A percentile compares a stretch with the other conserved stretches of the same genome.
Conservation (phyloP, 176 grass and related monocot species). For the Aegilops longissima region DNA sequence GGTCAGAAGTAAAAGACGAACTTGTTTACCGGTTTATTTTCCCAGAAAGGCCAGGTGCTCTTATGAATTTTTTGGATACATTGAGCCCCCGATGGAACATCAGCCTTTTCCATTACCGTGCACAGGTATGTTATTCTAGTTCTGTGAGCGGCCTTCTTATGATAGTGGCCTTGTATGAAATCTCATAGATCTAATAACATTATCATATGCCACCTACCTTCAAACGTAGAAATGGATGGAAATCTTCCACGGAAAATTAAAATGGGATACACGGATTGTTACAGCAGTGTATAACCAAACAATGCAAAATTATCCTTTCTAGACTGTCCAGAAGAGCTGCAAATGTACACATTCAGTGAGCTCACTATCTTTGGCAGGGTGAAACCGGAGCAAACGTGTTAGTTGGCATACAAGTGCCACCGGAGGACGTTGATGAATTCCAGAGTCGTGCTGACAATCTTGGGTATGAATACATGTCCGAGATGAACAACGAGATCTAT, state of each 20-base stretch:
- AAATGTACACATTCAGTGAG: neutral
- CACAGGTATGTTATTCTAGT: constrained; percentile 50
- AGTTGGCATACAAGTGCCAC: constrained; percentile 86
- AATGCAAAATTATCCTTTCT: neutral
- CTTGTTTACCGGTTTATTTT: constrained; percentile 93
- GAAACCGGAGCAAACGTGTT: constrained; percentile 83
- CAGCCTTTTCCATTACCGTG: constrained; percentile 95
- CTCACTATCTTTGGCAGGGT: constrained; percentile 52
- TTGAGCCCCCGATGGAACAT: constrained; percentile 95
- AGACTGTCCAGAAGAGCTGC: neutral
- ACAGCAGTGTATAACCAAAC: neutral
- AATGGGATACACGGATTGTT: neutral
- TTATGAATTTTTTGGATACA: constrained; percentile 85
- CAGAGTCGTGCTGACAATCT: constrained; percentile 45
- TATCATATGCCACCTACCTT: neutral
- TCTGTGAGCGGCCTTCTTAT: neutral
- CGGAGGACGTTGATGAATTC: constrained; percentile 71
- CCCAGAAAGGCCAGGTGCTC: constrained; percentile 82
- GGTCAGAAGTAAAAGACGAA: constrained; percentile 79
- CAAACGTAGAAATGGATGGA: neutral
- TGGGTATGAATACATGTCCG: constrained; percentile 80
- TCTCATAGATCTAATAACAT: neutral
- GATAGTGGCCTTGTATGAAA: neutral
- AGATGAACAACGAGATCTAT: constrained; percentile 79
- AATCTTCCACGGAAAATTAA: neutral